A percentile compares a stretch with the other conserved stretches of the same genome.
Evolutionary conservation across 2,329 filamentous ascomycete species (phyloP).

Genomic region (Hymenoscyphus albidus): DNA sequence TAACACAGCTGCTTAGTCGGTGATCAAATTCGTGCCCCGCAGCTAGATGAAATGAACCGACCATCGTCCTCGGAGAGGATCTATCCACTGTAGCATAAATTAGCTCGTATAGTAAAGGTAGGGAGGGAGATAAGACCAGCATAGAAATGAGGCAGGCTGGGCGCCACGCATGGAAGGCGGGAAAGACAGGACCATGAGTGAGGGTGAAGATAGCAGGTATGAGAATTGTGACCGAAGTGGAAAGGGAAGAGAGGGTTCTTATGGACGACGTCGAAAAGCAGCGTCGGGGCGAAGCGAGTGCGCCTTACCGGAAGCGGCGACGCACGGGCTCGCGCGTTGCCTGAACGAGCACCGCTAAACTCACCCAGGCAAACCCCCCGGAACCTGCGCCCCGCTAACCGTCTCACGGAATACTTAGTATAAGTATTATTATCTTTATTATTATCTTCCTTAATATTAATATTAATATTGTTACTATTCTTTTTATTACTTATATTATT

Average conservation of each 20-base stretch:
- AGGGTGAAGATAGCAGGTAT: not conserved
- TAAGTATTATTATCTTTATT: too few relatives aligned
- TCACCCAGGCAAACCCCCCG: not conserved
- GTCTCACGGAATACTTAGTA: too few relatives aligned
- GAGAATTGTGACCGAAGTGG: not conserved
- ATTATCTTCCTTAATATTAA: too few relatives aligned
- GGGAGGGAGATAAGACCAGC: slow-evolving; percentile 7
- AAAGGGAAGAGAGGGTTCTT: slow-evolving; percentile 11
- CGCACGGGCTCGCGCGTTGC: not conserved
- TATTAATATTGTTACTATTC: too few relatives aligned
- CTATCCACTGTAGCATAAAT: too few relatives aligned
- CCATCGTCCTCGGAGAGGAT: too few relatives aligned
- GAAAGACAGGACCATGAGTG: not conserved
- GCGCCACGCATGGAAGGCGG: not conserved
- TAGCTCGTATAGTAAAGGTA: not conserved
- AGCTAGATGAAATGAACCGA: too few relatives aligned
- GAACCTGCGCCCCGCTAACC: too few relatives aligned
- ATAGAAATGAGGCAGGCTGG: slow-evolving; percentile 11
- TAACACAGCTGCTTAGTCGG: not conserved
- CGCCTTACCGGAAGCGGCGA: slow-evolving; percentile 6
- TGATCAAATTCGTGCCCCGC: slow-evolving; percentile 5
- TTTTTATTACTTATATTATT: too few relatives aligned
- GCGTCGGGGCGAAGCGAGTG: slow-evolving; percentile 13
- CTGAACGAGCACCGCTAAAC: not conserved
- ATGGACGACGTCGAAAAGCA: slow-evolving; percentile 18